Evolutionary conservation across 2,329 filamentous ascomycete genomes (phyloP).

Genomic region (Amphichorda felina): DNA sequence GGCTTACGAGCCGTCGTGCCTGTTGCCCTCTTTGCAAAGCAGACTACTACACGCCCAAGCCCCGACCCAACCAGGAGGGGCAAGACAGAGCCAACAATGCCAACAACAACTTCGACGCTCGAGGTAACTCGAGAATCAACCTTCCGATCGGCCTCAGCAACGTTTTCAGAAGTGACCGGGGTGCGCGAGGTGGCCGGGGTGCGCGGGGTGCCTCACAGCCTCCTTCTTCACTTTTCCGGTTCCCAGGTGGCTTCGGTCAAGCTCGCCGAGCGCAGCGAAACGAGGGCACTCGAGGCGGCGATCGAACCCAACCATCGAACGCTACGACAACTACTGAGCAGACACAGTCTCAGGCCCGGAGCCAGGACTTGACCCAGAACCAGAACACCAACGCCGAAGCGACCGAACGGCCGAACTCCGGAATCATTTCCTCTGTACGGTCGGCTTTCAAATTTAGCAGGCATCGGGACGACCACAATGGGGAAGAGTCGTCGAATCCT

Average conservation of each 20-base stretch:
- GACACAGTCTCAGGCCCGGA: slow-evolving; percentile 1
- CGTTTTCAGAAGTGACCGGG: slow-evolving; percentile 15
- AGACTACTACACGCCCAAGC: slow-evolving; percentile 93
- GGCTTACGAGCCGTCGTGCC: slow-evolving; percentile 85
- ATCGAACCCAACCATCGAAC: not conserved
- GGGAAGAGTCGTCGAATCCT: not conserved
- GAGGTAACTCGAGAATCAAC: slow-evolving; percentile 32
- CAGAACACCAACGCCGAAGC: not conserved
- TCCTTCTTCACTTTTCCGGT: not conserved
- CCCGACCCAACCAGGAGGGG: slow-evolving; percentile 45
- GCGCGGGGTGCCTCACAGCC: not conserved
- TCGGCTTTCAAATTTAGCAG: slow-evolving; percentile 17
- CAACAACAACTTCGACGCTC: slow-evolving; percentile 16
- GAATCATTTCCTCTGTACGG: slow-evolving; percentile 6
- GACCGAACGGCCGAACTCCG: not conserved
- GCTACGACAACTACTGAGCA: not conserved
- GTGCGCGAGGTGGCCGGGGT: too few relatives aligned
- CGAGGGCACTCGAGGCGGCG: not conserved
- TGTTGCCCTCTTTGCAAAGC: slow-evolving; percentile 97
- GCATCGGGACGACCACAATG: slow-evolving; percentile 3
- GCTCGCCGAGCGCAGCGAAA: not conserved
- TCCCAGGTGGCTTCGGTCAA: not conserved
- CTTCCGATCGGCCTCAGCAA: slow-evolving; percentile 24
- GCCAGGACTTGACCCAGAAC: not conserved
- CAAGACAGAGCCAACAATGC: slow-evolving; percentile 11